Evolutionary conservation across 78 protist species (phyloP), one percentile per base, ranked within the genome.

Genomic region (Emiliania huxleyi): DNA sequence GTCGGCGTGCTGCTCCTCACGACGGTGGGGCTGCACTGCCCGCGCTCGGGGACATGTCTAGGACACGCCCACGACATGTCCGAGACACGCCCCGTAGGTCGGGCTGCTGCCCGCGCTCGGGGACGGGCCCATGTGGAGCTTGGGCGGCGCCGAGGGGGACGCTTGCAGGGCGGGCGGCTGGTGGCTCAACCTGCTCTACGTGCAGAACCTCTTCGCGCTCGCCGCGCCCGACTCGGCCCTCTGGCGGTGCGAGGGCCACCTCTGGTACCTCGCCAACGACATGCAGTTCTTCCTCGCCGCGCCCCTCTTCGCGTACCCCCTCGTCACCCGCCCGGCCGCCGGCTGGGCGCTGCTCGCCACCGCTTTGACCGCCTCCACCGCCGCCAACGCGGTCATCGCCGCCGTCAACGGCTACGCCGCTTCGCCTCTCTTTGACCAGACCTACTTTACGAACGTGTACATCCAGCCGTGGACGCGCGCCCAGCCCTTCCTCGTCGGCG

Each of bases 381-480:
- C n/a, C 11, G 83, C 42, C 83, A 73, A 73, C 18, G 37, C 18
- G 12, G 83, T 35, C 83, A 73, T 73, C 3, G 2, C 83, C 37
- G 2, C 2, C 19, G 42, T 1, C 25, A 18, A 18, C 42, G 33
- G n/a, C 43, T 73, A 73, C 83, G 18, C 83, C 1, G 83, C 83
- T 42, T 73, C 83, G 23, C 37, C 83, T 0, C 2, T 73, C 22
- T 73, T 73, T 42, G 83, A 73, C 83, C 1, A 2, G 42, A 2
- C 15, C 83, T 73, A 73, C 83, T 73, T 73, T 35, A 23, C 43
- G 33, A 5, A 37, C 83, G 18, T 73, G 18, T 73, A 73, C 83
- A 73, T 73, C 83, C 83, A 73, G 83, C 83, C 83, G 42, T 73
- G 42, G 44, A 73, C 42, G 42, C 83, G 83, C 42, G 43, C 43